phyloP scores from a whole-genome alignment of 495 filamentous ascomycete species.

The Cladorrhinum samala region DNA sequence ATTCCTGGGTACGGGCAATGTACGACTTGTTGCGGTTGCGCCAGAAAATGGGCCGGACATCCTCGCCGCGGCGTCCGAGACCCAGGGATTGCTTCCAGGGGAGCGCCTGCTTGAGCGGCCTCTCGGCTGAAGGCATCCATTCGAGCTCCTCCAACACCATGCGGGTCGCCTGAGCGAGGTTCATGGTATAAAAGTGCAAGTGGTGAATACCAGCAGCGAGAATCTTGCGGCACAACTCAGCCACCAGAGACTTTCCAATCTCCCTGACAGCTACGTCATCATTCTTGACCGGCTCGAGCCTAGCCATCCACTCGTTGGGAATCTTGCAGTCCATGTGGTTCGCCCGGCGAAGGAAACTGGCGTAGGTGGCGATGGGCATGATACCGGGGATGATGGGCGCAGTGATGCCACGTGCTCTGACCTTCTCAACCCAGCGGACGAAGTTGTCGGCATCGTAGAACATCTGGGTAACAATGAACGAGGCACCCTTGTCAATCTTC shows the following conservation, averaged over 20 bases:
- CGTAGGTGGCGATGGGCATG: slow-evolving; percentile 97
- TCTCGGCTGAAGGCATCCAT: slow-evolving; percentile 65
- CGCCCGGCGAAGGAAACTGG: slow-evolving; percentile 79
- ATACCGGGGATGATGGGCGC: slow-evolving; percentile 95
- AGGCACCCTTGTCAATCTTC: slow-evolving; percentile 91
- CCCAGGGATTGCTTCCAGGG: slow-evolving; percentile 95
- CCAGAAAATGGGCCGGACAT: slow-evolving; percentile 99
- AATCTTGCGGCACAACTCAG: slow-evolving; percentile 83
- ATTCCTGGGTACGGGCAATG: slow-evolving; percentile 89
- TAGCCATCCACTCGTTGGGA: slow-evolving; percentile 71
- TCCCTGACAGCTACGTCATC: slow-evolving; percentile 91
- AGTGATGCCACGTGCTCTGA: slow-evolving; percentile 74
- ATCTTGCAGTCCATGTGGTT: slow-evolving; percentile 82
- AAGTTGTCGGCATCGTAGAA: slow-evolving; percentile 98
- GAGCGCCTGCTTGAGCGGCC: slow-evolving; percentile 73
- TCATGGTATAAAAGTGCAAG: slow-evolving; percentile 99
- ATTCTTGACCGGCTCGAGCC: slow-evolving; percentile 89
- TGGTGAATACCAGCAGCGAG: slow-evolving; percentile 76
- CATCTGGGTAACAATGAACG: slow-evolving; percentile 98
- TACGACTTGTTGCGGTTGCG: slow-evolving; percentile 94
- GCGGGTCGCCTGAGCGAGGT: slow-evolving; percentile 86
- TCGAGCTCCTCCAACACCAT: slow-evolving; percentile 88
- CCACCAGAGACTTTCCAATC: slow-evolving; percentile 82
- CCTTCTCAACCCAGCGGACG: slow-evolving; percentile 79
- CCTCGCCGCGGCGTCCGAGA: slow-evolving; percentile 80